Conservation (phyloP, 805 yeast genomes). For the Priceomyces melissophilus region DNA sequence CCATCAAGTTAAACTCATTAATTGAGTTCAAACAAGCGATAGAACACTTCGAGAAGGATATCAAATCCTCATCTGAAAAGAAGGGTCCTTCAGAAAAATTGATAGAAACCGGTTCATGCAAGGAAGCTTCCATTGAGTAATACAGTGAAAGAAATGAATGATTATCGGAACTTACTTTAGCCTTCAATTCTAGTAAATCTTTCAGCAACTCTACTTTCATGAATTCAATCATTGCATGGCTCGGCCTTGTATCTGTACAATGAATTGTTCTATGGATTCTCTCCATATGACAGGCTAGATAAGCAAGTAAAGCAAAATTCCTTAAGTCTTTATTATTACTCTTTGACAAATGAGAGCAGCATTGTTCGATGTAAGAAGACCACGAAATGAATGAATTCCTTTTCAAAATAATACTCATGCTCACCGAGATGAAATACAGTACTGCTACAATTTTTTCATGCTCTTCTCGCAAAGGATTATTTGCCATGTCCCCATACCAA, state of each 20-base stretch:
- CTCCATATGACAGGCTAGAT: slow-evolving; percentile 59
- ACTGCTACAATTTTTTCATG: slow-evolving; percentile 51
- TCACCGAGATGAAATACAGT: slow-evolving; percentile 59
- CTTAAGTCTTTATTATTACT: slow-evolving; percentile 29
- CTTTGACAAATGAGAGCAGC: slow-evolving; percentile 48
- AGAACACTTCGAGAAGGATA: slow-evolving; percentile 49
- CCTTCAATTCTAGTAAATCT: slow-evolving; percentile 39
- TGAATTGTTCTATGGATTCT: slow-evolving; percentile 53
- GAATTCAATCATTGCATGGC: slow-evolving; percentile 29
- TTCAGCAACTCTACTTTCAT: slow-evolving; percentile 48
- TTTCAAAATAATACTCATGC: slow-evolving; percentile 62
- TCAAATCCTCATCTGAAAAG: slow-evolving; percentile 28
- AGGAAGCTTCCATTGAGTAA: slow-evolving; percentile 63
- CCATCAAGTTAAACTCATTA: slow-evolving; percentile 44
- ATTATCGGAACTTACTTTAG: slow-evolving; percentile 34
- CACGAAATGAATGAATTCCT: slow-evolving; percentile 61
- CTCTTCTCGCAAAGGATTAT: slow-evolving; percentile 24
- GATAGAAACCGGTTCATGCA: slow-evolving; percentile 52
- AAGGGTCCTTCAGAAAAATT: slow-evolving; percentile 12
- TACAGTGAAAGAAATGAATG: slow-evolving; percentile 48
- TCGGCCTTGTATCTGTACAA: slow-evolving; percentile 24
- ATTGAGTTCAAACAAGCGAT: slow-evolving; percentile 51
- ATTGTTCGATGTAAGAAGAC: slow-evolving; percentile 62
- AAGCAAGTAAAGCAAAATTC: slow-evolving; percentile 54
- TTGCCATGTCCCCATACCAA: background rate